A percentile compares a stretch with the other conserved stretches of the same genome.
Conservation (phyloP, 805 yeast species). For the Candida nemodendra region DNA sequence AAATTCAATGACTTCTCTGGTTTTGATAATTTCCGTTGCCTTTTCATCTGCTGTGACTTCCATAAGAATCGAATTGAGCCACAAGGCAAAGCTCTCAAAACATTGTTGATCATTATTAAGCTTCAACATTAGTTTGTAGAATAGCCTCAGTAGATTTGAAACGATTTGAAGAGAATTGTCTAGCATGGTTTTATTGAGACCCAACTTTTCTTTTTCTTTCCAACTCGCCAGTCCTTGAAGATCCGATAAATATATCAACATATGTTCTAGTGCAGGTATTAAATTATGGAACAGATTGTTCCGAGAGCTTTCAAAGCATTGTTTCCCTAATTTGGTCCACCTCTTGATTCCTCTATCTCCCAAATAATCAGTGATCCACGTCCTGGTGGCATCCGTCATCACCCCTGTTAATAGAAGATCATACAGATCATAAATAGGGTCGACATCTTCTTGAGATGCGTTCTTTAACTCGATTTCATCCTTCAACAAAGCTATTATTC, state of each 20-base stretch:
- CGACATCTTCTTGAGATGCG: slow-evolving; percentile 11
- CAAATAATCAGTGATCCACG: slow-evolving; percentile 62
- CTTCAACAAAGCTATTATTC: slow-evolving; percentile 35
- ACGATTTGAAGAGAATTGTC: slow-evolving; percentile 20
- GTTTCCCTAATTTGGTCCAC: slow-evolving; percentile 50
- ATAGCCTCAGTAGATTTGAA: slow-evolving; percentile 29
- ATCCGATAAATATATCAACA: slow-evolving; percentile 45
- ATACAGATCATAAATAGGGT: slow-evolving; percentile 41
- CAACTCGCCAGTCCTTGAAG: slow-evolving; percentile 42
- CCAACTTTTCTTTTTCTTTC: slow-evolving; percentile 27
- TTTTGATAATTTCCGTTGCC: slow-evolving; percentile 16
- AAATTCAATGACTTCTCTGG: slow-evolving; percentile 33
- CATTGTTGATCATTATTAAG: slow-evolving; percentile 45
- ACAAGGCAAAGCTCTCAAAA: slow-evolving; percentile 44
- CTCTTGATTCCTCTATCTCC: slow-evolving; percentile 65
- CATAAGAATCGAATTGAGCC: slow-evolving; percentile 40
- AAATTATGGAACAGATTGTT: slow-evolving; percentile 47
- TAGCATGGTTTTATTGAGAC: slow-evolving; percentile 17
- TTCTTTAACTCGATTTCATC: slow-evolving; percentile 33
- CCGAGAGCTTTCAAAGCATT: slow-evolving; percentile 49
- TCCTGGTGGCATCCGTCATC: slow-evolving; percentile 46
- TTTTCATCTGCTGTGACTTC: slow-evolving; percentile 39
- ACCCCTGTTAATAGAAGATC: slow-evolving; percentile 54
- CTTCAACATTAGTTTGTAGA: slow-evolving; percentile 40
- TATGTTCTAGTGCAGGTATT: slow-evolving; percentile 55